Conservation (phyloP, 441 rosid species). For the Erodium texanum region DNA sequence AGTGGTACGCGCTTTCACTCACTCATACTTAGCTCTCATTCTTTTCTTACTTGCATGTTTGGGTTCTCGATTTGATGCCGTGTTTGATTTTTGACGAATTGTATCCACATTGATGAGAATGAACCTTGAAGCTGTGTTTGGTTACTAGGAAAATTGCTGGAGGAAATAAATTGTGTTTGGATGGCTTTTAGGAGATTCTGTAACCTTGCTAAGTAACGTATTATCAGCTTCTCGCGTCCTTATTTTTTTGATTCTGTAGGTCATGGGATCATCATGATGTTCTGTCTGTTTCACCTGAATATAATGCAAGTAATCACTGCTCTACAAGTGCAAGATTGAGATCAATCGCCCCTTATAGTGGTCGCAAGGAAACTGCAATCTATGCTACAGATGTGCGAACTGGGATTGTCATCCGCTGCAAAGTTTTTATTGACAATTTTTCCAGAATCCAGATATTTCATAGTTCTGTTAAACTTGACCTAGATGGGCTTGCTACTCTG, state of each 20-base stretch:
- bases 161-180: background rate
- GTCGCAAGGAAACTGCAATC: conserved; percentile 88
- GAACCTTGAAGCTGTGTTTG: background rate
- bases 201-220: background rate
- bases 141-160: background rate
- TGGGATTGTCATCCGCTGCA: conserved; percentile 90
- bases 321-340: conserved; percentile 76
- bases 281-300: conserved; percentile 75
- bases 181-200: background rate
- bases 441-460: conserved; percentile 92
- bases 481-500: conserved; percentile 93
- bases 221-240: background rate
- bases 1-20: conserved; percentile 42
- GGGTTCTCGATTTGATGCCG: background rate
- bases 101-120: background rate
- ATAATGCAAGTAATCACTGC: conserved; percentile 67
- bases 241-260: conserved; percentile 34
- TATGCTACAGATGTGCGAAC: conserved; percentile 76
- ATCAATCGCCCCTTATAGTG: conserved; percentile 65
- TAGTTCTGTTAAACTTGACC: conserved; percentile 81
- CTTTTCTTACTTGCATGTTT: background rate
- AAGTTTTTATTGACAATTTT: conserved; percentile 84
- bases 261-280: conserved; percentile 97
- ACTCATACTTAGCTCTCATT: too few species aligned
- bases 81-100: background rate